Conservation (phyloP, 106 monocot genomes). For the Platanthera guangdongensis region DNA sequence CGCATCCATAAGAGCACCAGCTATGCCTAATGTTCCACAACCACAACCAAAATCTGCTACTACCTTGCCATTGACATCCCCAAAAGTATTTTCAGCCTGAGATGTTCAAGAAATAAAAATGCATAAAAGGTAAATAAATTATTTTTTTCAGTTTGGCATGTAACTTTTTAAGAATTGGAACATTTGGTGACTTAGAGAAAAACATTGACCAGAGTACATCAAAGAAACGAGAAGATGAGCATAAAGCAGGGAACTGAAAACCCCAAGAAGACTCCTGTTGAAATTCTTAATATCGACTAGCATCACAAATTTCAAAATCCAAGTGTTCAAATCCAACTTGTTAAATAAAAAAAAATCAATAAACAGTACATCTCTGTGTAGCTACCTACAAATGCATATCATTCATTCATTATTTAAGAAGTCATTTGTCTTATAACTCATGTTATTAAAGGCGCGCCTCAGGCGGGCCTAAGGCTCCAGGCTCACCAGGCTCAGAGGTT, state of each 20-base stretch:
- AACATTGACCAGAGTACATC: not conserved
- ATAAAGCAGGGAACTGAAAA: not conserved
- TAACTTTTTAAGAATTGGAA: not conserved
- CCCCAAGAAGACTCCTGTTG: not conserved
- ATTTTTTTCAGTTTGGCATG: not conserved
- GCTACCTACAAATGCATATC: not conserved
- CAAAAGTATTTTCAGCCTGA: slow-evolving; percentile 88
- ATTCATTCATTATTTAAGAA: not conserved
- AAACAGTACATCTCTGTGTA: not conserved
- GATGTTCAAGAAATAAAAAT: not conserved
- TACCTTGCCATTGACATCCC: slow-evolving; percentile 71
- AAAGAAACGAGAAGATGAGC: not conserved
- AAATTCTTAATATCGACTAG: not conserved
- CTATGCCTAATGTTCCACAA: slow-evolving; percentile 93
- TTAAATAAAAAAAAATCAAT: not conserved
- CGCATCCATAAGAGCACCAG: slow-evolving; percentile 79
- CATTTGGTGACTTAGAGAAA: not conserved
- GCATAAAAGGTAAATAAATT: not conserved
- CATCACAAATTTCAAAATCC: not conserved
- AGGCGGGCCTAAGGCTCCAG: no score
- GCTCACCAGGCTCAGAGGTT: no score
- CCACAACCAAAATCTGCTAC: slow-evolving; percentile 97
- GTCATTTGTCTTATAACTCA: not conserved
- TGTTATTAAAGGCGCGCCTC: no score
- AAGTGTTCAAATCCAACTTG: not conserved